phyloP scores from a whole-genome alignment of 1,139 yeast genomes.

The Pichia sp. region DNA sequence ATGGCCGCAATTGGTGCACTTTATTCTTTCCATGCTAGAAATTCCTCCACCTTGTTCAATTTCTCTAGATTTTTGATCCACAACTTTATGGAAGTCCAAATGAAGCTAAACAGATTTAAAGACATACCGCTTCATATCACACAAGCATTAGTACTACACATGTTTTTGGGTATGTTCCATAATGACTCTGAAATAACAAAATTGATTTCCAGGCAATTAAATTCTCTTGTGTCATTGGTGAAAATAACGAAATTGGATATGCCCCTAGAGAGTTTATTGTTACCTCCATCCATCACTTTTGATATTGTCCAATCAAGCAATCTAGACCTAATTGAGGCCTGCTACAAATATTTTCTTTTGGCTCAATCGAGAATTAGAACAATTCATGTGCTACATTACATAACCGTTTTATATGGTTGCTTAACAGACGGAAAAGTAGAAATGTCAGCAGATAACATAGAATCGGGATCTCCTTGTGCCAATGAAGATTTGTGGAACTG shows the following conservation, averaged over 20 bases:
- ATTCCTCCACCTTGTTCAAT: conserved; percentile 72
- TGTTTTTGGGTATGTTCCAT: conserved; percentile 77
- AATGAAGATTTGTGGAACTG: conserved; percentile 70
- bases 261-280: conserved; percentile 58
- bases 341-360: conserved; percentile 70
- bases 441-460: conserved; percentile 53
- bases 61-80: conserved; percentile 76
- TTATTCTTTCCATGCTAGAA: conserved; percentile 74
- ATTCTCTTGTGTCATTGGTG: conserved; percentile 73
- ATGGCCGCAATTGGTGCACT: conserved; percentile 90
- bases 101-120: conserved; percentile 46
- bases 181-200: conserved; percentile 71
- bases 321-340: conserved; percentile 42
- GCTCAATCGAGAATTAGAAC: conserved; percentile 87
- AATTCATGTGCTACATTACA: conserved; percentile 69
- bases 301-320: conserved; percentile 25
- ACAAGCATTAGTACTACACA: conserved; percentile 76
- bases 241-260: conserved; percentile 70
- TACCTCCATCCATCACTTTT: conserved; percentile 50
- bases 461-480: conserved; percentile 72
- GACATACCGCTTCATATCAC: conserved; percentile 84
- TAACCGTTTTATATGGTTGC: conserved; percentile 67
- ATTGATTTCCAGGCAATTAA: conserved; percentile 69
- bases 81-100: conserved; percentile 61
- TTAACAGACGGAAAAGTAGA: conserved; percentile 60